Conservation (phyloP, 495 filamentous ascomycete species). For the Penicillium salamii region DNA sequence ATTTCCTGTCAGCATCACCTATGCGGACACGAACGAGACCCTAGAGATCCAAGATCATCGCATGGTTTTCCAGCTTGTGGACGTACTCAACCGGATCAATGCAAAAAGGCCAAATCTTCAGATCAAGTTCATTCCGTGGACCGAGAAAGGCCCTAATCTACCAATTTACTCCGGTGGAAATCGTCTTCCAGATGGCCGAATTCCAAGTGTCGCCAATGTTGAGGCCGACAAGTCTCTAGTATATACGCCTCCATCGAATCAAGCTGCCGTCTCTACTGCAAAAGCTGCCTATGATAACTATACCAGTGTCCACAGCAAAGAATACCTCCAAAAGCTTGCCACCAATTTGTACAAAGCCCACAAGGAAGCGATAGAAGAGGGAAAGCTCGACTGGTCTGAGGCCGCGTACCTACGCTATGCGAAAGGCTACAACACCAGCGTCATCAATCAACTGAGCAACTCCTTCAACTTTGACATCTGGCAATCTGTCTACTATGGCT, state of each 20-base stretch:
- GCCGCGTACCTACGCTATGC: slow-evolving; percentile 59
- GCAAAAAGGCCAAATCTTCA: slow-evolving; percentile 43
- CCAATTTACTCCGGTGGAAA: slow-evolving; percentile 50
- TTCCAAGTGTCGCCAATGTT: slow-evolving; percentile 36
- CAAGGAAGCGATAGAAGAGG: slow-evolving; percentile 36
- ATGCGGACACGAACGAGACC: slow-evolving; percentile 51
- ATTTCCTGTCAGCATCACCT: slow-evolving; percentile 51
- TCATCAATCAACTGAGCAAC: slow-evolving; percentile 56
- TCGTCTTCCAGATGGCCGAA: slow-evolving; percentile 48
- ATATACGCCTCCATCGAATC: slow-evolving; percentile 26
- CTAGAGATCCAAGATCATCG: slow-evolving; percentile 56
- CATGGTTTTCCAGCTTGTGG: slow-evolving; percentile 62
- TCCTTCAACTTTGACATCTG: no score
- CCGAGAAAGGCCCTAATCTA: slow-evolving; percentile 53
- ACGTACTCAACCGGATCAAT: slow-evolving; percentile 57
- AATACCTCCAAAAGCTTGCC: slow-evolving; percentile 44
- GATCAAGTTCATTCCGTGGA: slow-evolving; percentile 66
- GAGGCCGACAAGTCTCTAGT: slow-evolving; percentile 29
- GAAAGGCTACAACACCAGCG: slow-evolving; percentile 51
- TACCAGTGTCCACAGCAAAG: slow-evolving; percentile 18
- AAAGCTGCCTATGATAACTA: slow-evolving; percentile 29
- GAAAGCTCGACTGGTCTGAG: slow-evolving; percentile 56
- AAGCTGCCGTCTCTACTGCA: slow-evolving; percentile 32
- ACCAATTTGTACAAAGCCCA: slow-evolving; percentile 64
- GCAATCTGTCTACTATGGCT: no score